These are phyloP conservation scores for Knufia fluminis DNA, from an alignment of 2,329 filamentous ascomycete species.

Conservation along the genomic window DNA sequence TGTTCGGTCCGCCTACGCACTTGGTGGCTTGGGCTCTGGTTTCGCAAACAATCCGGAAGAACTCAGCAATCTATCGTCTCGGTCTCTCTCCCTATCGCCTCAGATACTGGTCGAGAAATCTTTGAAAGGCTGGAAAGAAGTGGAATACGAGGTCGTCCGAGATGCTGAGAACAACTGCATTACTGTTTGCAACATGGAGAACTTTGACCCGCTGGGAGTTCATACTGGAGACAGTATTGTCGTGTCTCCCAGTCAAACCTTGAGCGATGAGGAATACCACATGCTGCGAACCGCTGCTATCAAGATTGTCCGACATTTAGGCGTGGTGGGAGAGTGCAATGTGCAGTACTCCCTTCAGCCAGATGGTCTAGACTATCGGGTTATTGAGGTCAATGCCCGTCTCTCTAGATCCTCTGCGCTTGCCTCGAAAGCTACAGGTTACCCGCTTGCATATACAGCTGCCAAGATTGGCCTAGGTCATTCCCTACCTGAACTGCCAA, in stretches of 20 bases:
- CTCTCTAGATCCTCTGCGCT: conserved; percentile 93
- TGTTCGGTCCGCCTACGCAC: conserved; percentile 89
- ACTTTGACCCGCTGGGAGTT: conserved; percentile 94
- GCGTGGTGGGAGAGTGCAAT: conserved; percentile 97
- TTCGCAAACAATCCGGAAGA: conserved; percentile 93
- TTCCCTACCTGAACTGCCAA: conserved; percentile 88
- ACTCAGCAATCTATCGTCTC: conserved; percentile 83
- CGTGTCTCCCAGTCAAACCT: conserved; percentile 89
- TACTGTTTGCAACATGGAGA: conserved; percentile 98
- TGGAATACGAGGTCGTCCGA: conserved; percentile 96
- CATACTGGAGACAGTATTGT: conserved; percentile 99
- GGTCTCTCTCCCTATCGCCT: conserved; percentile 84
- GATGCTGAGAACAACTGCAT: conserved; percentile 98
- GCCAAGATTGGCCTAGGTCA: conserved; percentile 97
- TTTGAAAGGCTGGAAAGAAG: conserved; percentile 98
- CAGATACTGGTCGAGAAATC: conserved; percentile 98
- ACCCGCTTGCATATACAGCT: conserved; percentile 92
- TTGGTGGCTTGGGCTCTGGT: conserved; percentile 90
- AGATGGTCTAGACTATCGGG: conserved; percentile 92
- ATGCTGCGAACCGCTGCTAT: conserved; percentile 97
- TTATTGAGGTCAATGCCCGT: conserved; percentile 98
- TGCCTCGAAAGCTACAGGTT: conserved; percentile 95
- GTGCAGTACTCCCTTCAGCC: conserved; percentile 96
- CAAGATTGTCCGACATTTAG: conserved; percentile 95
- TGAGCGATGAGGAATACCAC: conserved; percentile 98